These are phyloP conservation scores for Cercospora zeina DNA, from an alignment of 2,329 filamentous ascomycete genomes.

Conservation along the genomic window DNA sequence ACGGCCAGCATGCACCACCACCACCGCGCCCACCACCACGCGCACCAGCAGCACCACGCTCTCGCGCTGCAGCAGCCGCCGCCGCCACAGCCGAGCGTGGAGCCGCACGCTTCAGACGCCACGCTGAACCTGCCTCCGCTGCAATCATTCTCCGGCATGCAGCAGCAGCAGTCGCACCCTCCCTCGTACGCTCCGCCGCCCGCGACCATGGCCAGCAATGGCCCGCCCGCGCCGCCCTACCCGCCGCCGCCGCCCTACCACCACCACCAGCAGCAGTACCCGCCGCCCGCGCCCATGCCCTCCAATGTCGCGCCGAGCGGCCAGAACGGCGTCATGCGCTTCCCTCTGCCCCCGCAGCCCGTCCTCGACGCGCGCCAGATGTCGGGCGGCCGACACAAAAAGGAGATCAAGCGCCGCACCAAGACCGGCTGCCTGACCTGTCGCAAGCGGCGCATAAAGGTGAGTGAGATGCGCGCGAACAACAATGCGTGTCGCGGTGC, in stretches of 20 bases:
- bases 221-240: conserved; percentile 30
- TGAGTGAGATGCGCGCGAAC: conserved; percentile 45
- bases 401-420: conserved; percentile 74
- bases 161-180: conserved; percentile 28
- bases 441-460: conserved; percentile 69
- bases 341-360: conserved; percentile 54
- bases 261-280: conserved; percentile 30
- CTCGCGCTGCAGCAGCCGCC: conserved; percentile 15
- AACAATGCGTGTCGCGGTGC: conserved; percentile 8
- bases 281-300: conserved; percentile 17
- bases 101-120: conserved; percentile 20
- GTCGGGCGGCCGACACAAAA: conserved; percentile 64
- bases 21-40: background rate
- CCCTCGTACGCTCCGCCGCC: conserved; percentile 27
- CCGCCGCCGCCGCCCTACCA: conserved; percentile 27
- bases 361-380: conserved; percentile 51
- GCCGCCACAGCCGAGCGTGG: conserved; percentile 20
- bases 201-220: conserved; percentile 22
- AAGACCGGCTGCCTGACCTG: conserved; percentile 56
- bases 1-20: conserved; percentile 7
- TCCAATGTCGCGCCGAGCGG: conserved; percentile 24
- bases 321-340: conserved; percentile 46
- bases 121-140: conserved; percentile 31
- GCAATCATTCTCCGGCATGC: conserved; percentile 29
- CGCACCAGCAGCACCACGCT: background rate